Evolutionary conservation across 2,329 filamentous ascomycete species (phyloP).

Genomic region (Xylariomycetidae sp.): DNA sequence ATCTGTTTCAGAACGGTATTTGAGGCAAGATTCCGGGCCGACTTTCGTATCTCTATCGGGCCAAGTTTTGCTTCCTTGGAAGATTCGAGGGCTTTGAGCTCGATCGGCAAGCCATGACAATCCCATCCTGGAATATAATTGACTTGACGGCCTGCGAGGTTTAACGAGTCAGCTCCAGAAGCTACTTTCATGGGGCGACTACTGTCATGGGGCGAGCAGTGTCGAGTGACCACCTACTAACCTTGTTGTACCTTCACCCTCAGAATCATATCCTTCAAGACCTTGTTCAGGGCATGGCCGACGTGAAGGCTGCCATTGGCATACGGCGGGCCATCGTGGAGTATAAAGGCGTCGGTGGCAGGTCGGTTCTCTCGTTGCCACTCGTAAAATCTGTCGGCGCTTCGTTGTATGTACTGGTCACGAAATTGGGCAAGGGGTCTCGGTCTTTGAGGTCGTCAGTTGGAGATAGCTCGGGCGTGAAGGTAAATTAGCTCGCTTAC

Average conservation of each 20-base stretch:
- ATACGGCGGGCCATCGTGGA: constrained; percentile 96
- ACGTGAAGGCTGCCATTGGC: constrained; percentile 90
- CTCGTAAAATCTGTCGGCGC: constrained; percentile 80
- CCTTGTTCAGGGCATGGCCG: constrained; percentile 94
- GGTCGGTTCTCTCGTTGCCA: constrained; percentile 68
- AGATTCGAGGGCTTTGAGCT: constrained; percentile 81
- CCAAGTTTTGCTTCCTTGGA: constrained; percentile 36
- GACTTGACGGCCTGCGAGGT: constrained; percentile 54
- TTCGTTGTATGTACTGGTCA: constrained; percentile 64
- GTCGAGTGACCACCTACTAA: constrained; percentile 15
- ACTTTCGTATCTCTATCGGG: constrained; percentile 56
- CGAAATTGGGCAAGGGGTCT: constrained; percentile 47
- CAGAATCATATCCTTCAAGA: constrained; percentile 90
- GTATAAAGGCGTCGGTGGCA: constrained; percentile 59
- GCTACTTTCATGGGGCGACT: no score
- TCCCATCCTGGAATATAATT: constrained; percentile 93
- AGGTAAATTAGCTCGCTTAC: constrained; percentile 41
- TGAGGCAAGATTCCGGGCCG: constrained; percentile 61
- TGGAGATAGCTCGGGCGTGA: no score
- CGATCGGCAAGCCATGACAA: constrained; percentile 94
- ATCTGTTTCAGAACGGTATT: constrained; percentile 70
- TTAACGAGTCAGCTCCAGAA: constrained; percentile 9
- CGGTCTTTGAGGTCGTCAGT: no score
- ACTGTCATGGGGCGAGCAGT: no score
- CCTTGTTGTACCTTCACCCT: constrained; percentile 73